These are phyloP conservation scores for Hypoxylon sp. DNA, from an alignment of 2,329 filamentous ascomycete species.

Conservation along the genomic window DNA sequence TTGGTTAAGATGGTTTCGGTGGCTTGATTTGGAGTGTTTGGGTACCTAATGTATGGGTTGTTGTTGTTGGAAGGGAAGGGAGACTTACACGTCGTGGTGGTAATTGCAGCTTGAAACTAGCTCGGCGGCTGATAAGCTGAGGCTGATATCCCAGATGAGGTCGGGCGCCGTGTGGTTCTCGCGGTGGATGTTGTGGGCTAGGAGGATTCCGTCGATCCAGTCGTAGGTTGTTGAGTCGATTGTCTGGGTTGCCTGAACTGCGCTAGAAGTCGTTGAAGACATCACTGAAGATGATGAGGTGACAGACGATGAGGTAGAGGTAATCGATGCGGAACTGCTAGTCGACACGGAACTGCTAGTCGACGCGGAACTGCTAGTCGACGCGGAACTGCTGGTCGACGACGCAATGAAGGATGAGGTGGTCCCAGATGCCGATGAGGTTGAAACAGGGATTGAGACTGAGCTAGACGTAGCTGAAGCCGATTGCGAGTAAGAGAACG, in stretches of 20 bases:
- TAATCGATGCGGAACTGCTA: not conserved
- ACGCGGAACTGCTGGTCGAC: not conserved
- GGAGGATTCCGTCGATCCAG: not conserved
- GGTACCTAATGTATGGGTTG: no score
- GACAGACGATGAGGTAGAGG: not conserved
- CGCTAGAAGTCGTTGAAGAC: not conserved
- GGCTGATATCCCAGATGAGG: not conserved
- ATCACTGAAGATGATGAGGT: not conserved
- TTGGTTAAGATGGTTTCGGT: no score
- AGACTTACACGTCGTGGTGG: not conserved
- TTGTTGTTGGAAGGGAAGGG: no score
- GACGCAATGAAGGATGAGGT: not conserved
- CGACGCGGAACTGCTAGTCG: not conserved
- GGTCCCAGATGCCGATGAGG: not conserved
- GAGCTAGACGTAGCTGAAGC: not conserved
- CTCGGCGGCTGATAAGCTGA: not conserved
- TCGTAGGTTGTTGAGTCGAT: not conserved
- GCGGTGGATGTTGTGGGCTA: conserved; percentile 1
- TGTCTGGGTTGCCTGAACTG: not conserved
- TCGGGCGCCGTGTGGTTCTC: not conserved
- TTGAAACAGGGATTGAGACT: not conserved
- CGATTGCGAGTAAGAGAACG: not conserved
- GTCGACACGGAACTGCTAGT: not conserved
- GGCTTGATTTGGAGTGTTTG: no score
- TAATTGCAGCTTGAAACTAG: not conserved